A percentile compares a stretch with the other conserved stretches of the same genome.
These are phyloP conservation scores for Petunia hybrid DNA, from an alignment of 305 asterid genomes.

Conservation along the genomic window DNA sequence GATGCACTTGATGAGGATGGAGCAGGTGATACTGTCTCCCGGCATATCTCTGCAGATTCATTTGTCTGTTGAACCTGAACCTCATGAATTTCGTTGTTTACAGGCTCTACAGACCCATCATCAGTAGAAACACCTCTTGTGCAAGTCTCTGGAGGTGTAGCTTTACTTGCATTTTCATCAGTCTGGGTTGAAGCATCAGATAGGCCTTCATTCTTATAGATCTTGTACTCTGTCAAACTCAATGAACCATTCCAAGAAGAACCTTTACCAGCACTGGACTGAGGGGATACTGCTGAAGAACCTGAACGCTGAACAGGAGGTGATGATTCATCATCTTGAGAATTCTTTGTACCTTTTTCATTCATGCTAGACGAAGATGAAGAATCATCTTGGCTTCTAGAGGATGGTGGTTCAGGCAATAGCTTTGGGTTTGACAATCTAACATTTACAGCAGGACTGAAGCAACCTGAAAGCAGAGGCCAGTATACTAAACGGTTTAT, in stretches of 20 bases:
- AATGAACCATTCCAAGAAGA: constrained; percentile 77
- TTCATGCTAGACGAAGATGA: constrained; percentile 92
- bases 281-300: constrained; percentile 74
- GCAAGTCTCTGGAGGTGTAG: constrained; percentile 59
- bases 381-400: constrained; percentile 85
- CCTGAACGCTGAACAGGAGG: constrained; percentile 71
- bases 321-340: constrained; percentile 78
- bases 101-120: constrained; percentile 60
- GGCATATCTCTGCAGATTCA: constrained; percentile 57
- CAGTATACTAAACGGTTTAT: background rate
- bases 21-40: constrained; percentile 70
- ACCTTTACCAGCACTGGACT: constrained; percentile 60
- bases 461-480: constrained; percentile 52
- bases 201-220: constrained; percentile 73
- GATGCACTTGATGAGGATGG: constrained; percentile 80
- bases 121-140: constrained; percentile 81
- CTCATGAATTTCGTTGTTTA: constrained; percentile 40
- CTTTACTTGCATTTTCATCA: constrained; percentile 61
- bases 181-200: constrained; percentile 98
- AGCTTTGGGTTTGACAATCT: constrained; percentile 70
- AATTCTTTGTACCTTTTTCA: constrained; percentile 67
- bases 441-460: constrained; percentile 71
- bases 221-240: constrained; percentile 79
- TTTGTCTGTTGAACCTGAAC: constrained; percentile 47
- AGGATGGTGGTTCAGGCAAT: constrained; percentile 83